phyloP scores from a whole-genome alignment of 345 rosid species.

The Eucalyptus paniculata region DNA sequence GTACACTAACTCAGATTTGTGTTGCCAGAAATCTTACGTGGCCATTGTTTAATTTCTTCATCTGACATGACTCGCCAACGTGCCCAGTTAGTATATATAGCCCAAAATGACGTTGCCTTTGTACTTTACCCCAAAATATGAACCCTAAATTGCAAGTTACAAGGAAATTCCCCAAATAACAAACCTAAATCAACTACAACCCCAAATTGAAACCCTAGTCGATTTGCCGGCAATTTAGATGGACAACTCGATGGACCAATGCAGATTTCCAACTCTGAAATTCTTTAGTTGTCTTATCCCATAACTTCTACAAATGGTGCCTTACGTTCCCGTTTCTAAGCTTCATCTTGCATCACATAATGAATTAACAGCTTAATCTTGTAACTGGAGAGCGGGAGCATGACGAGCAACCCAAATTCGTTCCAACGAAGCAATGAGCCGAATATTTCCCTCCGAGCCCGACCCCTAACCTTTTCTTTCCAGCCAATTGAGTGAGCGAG shows the following conservation, averaged over 20 bases:
- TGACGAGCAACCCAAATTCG: no score
- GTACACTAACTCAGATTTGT: background rate
- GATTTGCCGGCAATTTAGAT: background rate
- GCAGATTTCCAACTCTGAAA: background rate
- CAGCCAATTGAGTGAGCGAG: background rate
- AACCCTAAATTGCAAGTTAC: no score
- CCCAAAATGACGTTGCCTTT: no score
- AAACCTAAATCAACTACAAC: background rate
- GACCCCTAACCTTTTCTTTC: background rate
- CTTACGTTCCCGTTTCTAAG: background rate
- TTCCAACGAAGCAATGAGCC: background rate
- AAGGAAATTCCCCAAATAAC: no score
- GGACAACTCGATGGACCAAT: background rate
- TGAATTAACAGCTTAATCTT: background rate
- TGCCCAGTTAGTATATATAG: background rate
- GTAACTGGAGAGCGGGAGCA: background rate
- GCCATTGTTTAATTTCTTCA: no score
- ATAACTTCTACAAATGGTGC: background rate
- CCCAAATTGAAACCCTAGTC: background rate
- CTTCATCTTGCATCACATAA: background rate
- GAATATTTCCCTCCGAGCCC: background rate
- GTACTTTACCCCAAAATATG: no score
- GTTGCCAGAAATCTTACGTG: background rate
- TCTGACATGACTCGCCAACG: fast-evolving
- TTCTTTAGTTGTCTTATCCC: background rate